These are phyloP conservation scores for Citrus australasica DNA, from an alignment of 345 rosid species.

Conservation along the genomic window DNA sequence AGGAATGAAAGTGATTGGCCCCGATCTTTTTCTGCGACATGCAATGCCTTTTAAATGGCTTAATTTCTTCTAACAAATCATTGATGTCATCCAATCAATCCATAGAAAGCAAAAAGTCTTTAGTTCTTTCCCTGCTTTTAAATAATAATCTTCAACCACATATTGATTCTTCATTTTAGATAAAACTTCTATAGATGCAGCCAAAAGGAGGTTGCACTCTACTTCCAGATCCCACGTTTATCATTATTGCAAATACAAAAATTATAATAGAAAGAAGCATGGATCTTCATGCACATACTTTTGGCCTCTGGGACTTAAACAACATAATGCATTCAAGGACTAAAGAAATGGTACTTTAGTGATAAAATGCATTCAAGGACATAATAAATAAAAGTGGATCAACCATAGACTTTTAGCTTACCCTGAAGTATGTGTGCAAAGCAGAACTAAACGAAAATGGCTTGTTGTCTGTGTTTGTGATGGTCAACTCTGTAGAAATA, in stretches of 20 bases:
- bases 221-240: background rate
- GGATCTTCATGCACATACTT: background rate
- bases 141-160: background rate
- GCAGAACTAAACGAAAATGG: constrained; percentile 80
- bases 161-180: background rate
- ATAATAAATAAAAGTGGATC: background rate
- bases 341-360: too few species aligned
- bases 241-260: background rate
- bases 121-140: background rate
- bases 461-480: constrained; percentile 73
- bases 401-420: constrained; percentile 15
- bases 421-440: constrained; percentile 85
- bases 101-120: background rate
- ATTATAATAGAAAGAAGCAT: background rate
- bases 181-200: background rate
- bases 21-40: background rate
- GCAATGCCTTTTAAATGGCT: background rate
- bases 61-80: background rate
- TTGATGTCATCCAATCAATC: background rate
- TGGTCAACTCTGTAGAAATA: constrained; percentile 71
- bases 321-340: background rate
- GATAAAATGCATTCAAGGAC: background rate
- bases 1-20: background rate
- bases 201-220: background rate
- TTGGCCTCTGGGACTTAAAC: constrained; percentile 12